Conservation (phyloP, 106 monocot species). For the Allium cepa region DNA sequence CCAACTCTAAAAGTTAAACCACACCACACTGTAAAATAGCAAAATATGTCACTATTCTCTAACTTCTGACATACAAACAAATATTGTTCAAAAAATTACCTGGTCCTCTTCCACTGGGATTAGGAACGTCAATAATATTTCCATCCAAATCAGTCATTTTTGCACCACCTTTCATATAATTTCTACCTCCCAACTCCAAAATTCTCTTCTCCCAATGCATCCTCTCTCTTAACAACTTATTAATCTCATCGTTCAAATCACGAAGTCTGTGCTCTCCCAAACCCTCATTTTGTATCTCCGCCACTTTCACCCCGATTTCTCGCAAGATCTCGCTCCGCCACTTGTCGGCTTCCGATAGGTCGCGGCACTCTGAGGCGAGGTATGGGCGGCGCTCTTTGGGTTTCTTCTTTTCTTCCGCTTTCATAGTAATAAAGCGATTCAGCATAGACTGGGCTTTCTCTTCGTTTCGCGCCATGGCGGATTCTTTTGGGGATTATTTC, state of each 20-base stretch:
- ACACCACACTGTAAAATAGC: too few relatives aligned
- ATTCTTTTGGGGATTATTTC: neutral
- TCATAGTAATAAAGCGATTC: conserved; percentile 94
- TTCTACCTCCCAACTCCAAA: conserved; percentile 77
- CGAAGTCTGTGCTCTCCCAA: conserved; percentile 90
- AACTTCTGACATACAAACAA: too few relatives aligned
- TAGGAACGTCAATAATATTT: conserved; percentile 85
- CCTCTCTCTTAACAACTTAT: conserved; percentile 88
- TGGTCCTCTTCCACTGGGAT: conserved; percentile 83
- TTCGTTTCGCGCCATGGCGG: conserved; percentile 86
- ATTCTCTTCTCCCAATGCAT: conserved; percentile 91
- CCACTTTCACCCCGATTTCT: conserved; percentile 83
- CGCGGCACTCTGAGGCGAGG: conserved; percentile 91
- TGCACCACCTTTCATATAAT: conserved; percentile 42
- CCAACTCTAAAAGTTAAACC: too few relatives aligned
- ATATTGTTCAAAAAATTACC: neutral
- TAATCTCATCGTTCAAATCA: conserved; percentile 98
- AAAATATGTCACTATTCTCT: too few relatives aligned
- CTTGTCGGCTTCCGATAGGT: conserved; percentile 87
- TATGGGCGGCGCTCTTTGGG: conserved; percentile 94
- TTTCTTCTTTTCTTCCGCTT: conserved; percentile 94
- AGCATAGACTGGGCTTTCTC: conserved; percentile 99
- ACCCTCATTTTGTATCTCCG: conserved; percentile 96
- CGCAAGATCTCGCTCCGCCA: conserved; percentile 95
- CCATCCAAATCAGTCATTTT: conserved; percentile 97